Conservation (phyloP, 1,284 basidiomycete genomes). For the Ustilago shanxiensis region DNA sequence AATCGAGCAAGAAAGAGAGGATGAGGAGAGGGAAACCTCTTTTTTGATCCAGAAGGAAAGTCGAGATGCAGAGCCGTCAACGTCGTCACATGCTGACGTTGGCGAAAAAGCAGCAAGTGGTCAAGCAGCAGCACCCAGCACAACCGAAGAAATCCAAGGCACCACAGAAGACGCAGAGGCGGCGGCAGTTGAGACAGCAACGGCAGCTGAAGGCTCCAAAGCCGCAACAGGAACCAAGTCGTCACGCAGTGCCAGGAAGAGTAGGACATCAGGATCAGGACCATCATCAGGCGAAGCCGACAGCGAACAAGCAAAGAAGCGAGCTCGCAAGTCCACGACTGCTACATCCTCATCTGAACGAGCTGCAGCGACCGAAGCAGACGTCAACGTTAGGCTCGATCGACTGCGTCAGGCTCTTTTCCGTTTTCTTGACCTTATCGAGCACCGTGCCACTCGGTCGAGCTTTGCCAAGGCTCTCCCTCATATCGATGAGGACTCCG, state of each 20-base stretch:
- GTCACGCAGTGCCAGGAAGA: slow-evolving; percentile 14
- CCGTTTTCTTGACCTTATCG: slow-evolving; percentile 60
- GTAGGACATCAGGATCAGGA: slow-evolving; percentile 14
- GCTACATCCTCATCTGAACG: background rate
- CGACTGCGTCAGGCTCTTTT: slow-evolving; percentile 57
- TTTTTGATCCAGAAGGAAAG: slow-evolving; percentile 26
- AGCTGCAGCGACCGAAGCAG: background rate
- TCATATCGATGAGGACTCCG: slow-evolving; percentile 40
- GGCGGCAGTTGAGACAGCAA: background rate
- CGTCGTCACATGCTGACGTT: background rate
- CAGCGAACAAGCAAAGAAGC: slow-evolving; percentile 16
- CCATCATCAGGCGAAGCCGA: slow-evolving; percentile 3
- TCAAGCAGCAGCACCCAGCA: background rate
- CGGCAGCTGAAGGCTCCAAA: background rate
- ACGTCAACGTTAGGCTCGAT: slow-evolving; percentile 46
- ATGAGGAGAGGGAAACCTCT: slow-evolving; percentile 47
- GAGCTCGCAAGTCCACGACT: slow-evolving; percentile 22
- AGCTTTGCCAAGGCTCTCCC: slow-evolving; percentile 55
- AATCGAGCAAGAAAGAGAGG: slow-evolving; percentile 36
- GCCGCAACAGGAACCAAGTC: slow-evolving; percentile 17
- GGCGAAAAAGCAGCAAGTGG: background rate
- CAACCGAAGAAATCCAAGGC: background rate
- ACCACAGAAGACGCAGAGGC: slow-evolving; percentile 11
- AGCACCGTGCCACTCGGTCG: slow-evolving; percentile 51
- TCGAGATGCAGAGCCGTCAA: slow-evolving; percentile 8